Base-by-base conservation (phyloP, 345 rosid genomes). In the Rubroshorea leprosula region DNA sequence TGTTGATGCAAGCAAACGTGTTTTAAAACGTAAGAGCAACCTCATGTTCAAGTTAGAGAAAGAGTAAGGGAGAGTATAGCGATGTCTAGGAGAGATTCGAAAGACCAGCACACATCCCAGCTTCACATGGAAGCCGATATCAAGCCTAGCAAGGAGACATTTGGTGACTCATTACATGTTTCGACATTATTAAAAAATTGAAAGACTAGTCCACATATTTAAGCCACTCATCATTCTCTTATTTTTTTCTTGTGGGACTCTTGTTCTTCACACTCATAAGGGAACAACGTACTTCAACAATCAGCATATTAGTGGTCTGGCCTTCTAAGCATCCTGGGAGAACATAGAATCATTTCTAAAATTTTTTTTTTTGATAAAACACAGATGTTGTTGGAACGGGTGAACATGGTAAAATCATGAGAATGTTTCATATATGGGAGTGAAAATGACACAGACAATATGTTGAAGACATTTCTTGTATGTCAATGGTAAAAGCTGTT, bases 101-200 rank as follows among this genome's bases (percentile, higher is more conserved):
- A 82, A 83, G 63, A 84, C 84, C 47, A 79, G 73, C 22, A 77
- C 71, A 76, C 82, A 79, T 43, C 88, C 88, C 70, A 77, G 57
- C 51, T 75, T 77, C 60, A 79, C 50, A 63, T 50, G 19, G 0
- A 46, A 55, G 35, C 54, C 70, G n/a, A n/a, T n/a, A n/a, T n/a
- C n/a, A n/a, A n/a, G 50, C 67, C 69, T 58, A 56, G 65, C 49
- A 61, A n/a, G n/a, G n/a, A n/a, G n/a, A n/a, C n/a, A n/a, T n/a
- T n/a, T n/a, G n/a, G n/a, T n/a, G n/a, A n/a, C n/a, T n/a, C n/a
- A n/a, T n/a, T n/a, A n/a, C n/a, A n/a, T n/a, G n/a, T n/a, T n/a
- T n/a, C n/a, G n/a, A n/a, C n/a, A n/a, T n/a, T n/a, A n/a, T n/a
- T n/a, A n/a, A n/a, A n/a, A n/a, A n/a, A n/a, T n/a, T n/a, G n/a